Evolutionary conservation across 2,329 filamentous ascomycete species (phyloP).

Genomic region (Trichoderma breve): DNA sequence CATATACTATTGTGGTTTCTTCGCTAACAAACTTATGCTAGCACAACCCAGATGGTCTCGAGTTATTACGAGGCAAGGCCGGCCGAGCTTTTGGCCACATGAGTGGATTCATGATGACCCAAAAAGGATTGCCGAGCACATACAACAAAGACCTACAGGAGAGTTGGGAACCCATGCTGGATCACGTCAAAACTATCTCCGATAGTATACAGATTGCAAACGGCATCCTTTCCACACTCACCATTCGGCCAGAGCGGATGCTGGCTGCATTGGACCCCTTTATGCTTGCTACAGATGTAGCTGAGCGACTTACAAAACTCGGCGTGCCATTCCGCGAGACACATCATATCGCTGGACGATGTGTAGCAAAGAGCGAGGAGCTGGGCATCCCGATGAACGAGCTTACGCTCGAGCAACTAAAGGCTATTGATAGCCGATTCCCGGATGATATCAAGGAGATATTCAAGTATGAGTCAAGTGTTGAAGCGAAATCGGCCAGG

Average conservation of each 20-base stretch:
- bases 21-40: no score
- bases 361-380: conserved; percentile 40
- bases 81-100: conserved; percentile 65
- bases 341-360: conserved; percentile 72
- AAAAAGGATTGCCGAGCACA: not conserved
- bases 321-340: conserved; percentile 77
- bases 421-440: conserved; percentile 65
- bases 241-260: conserved; percentile 72
- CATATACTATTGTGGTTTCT: no score
- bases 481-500: conserved; percentile 73
- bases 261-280: conserved; percentile 72
- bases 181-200: conserved; percentile 75
- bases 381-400: conserved; percentile 67
- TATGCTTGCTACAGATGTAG: conserved; percentile 75
- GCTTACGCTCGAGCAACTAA: conserved; percentile 63
- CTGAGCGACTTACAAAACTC: conserved; percentile 62
- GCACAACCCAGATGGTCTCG: conserved; percentile 71
- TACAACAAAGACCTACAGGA: conserved; percentile 92
- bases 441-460: conserved; percentile 66
- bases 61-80: conserved; percentile 36
- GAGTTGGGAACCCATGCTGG: conserved; percentile 79
- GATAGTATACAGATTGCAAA: conserved; percentile 82
- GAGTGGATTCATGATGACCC: conserved; percentile 65
- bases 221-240: conserved; percentile 73
- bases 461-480: conserved; percentile 79